Evolutionary conservation across 2,329 filamentous ascomycete species (phyloP).

Genomic region (Chaetothyriales sp.): DNA sequence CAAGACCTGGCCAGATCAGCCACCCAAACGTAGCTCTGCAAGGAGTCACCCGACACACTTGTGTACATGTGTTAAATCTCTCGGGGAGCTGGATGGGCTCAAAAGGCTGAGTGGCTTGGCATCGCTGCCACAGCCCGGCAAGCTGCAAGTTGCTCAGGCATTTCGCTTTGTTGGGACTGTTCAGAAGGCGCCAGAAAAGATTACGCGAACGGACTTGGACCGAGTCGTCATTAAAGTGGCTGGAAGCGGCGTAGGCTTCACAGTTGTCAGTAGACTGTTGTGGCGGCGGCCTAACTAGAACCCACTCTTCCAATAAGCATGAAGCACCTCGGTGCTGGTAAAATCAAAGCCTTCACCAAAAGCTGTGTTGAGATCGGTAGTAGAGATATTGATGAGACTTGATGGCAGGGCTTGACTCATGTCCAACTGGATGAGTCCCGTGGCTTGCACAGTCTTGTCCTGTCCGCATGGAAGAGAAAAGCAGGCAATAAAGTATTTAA

Average conservation of each 20-base stretch:
- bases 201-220: conserved; percentile 35
- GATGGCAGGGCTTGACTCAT: not conserved
- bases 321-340: conserved; percentile 20
- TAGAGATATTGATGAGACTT: conserved; percentile 1
- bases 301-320: conserved; percentile 38
- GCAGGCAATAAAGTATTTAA: not conserved
- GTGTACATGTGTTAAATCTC: not conserved
- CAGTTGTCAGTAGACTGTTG: conserved; percentile 8
- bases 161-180: conserved; percentile 25
- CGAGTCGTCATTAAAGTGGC: conserved; percentile 28
- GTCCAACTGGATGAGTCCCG: not conserved
- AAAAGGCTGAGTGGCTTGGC: conserved; percentile 3
- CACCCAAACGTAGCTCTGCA: not conserved
- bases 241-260: conserved; percentile 35
- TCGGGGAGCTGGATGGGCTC: not conserved
- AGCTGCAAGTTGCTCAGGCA: conserved; percentile 28
- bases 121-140: conserved; percentile 27
- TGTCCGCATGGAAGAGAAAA: not conserved
- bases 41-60: not conserved
- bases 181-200: conserved; percentile 41
- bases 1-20: not conserved
- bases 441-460: too few relatives aligned
- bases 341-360: not conserved
- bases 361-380: not conserved
- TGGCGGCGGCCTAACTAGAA: conserved; percentile 7